Base-by-base conservation (phyloP, 2,329 filamentous ascomycete genomes). In the Dothistroma pini region DNA sequence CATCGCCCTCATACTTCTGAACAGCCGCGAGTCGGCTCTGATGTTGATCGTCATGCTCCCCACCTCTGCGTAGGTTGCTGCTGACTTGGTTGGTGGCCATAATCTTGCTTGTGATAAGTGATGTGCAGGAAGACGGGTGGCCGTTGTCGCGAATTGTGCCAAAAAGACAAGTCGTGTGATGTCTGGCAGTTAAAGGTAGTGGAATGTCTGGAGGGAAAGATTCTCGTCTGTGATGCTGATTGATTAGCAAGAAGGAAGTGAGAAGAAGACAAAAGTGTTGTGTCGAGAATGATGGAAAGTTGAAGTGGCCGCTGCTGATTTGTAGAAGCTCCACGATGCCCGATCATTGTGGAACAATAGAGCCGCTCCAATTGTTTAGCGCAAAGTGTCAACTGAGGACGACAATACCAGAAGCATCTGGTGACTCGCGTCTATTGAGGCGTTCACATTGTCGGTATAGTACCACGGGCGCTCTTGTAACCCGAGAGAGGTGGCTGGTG, bases 1-100 rank as follows among this genome's bases (percentile, higher is more conserved):
- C 69, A 31, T 54, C 53, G n/a, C 65, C 66, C 41, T 68, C 68
- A 56, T 44, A 60, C 16, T 53, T 12, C 34, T 53, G 54, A 48
- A 58, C 66, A 21, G 57, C 57, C 31, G 21, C 31, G 31, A 35
- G 31, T 53, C 51, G 51, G 29, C 48, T 51, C 48, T 51, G 19
- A 10, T 9, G 3, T 7, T 51, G 22, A 16, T 29, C 48, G 10
- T 51, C 29, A 31, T 4, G 12, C 21, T 14, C 11, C 29, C 29
- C 48, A 51, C 48, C 16, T 25, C 21, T 29, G 19, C 16, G 48
- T 19, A 14, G 12, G 21, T 14, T 51, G 29, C 22, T 32, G 29
- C 19, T 32, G 29, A n/a, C 10, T 9, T 11, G 14, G 7, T 11
- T 12, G 22, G 14, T 44, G n/a, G 41, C 41, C 41, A 44, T 44